Percentiles rank a stretch among this genome's conserved stretches.
Conservation (phyloP, 2,329 filamentous ascomycete species). For the Penicillium sp. region DNA sequence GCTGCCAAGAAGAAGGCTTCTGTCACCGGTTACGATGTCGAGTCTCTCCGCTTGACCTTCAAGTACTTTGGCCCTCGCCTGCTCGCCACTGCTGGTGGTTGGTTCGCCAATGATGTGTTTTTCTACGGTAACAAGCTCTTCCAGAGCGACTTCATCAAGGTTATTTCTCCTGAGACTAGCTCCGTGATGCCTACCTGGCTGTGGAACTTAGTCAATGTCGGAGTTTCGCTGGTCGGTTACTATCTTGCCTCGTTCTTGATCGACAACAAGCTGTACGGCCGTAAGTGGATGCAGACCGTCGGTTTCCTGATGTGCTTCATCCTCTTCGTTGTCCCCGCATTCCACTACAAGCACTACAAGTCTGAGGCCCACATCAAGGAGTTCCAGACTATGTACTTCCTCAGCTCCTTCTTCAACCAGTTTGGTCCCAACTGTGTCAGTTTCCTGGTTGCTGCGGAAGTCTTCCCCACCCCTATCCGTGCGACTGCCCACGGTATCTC, state of each 20-base stretch:
- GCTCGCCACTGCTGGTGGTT: conserved; percentile 80
- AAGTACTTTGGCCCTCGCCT: conserved; percentile 83
- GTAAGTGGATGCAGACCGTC: conserved; percentile 94
- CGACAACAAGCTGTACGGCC: conserved; percentile 94
- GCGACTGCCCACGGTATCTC: conserved; percentile 93
- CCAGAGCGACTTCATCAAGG: conserved; percentile 84
- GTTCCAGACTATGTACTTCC: conserved; percentile 99
- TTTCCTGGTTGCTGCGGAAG: conserved; percentile 93
- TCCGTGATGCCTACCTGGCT: conserved; percentile 86
- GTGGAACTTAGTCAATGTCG: conserved; percentile 90
- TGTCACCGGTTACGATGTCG: conserved; percentile 90
- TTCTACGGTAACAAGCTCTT: conserved; percentile 99
- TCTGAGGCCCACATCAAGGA: conserved; percentile 66
- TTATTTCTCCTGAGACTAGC: conserved; percentile 68
- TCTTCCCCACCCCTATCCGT: conserved; percentile 92
- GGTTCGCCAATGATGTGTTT: conserved; percentile 98
- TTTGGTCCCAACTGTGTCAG: conserved; percentile 96
- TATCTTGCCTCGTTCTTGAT: conserved; percentile 87
- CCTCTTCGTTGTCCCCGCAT: conserved; percentile 88
- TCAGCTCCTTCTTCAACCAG: conserved; percentile 98
- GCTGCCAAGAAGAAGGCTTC: conserved; percentile 81
- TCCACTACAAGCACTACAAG: conserved; percentile 84
- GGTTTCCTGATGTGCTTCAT: conserved; percentile 93
- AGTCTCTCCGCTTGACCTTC: conserved; percentile 76
- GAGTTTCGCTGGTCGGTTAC: conserved; percentile 83